phyloP scores from a whole-genome alignment of 176 grass and related monocot genomes.

The Chloris gayana region DNA sequence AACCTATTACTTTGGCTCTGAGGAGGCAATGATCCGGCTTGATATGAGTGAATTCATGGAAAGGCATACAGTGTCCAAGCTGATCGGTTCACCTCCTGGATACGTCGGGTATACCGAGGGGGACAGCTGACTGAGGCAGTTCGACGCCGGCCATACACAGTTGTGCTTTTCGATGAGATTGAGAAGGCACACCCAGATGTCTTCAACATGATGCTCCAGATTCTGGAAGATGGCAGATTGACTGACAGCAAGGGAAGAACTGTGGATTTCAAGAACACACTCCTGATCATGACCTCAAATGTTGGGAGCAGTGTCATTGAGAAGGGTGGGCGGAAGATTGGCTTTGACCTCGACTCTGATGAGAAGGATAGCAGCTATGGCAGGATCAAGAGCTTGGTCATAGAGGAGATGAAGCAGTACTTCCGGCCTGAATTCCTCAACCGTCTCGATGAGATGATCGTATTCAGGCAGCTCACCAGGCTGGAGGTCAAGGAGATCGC shows the following conservation, averaged over 20 bases:
- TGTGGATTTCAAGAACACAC: slow-evolving; percentile 94
- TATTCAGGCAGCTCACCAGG: slow-evolving; percentile 90
- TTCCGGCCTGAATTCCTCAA: slow-evolving; percentile 90
- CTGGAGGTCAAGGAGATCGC: slow-evolving; percentile 87
- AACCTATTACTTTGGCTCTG: slow-evolving; percentile 80
- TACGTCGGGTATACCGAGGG: slow-evolving; percentile 97
- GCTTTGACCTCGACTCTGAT: slow-evolving; percentile 77
- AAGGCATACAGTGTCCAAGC: slow-evolving; percentile 85
- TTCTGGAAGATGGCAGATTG: slow-evolving; percentile 83
- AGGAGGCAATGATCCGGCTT: slow-evolving; percentile 96
- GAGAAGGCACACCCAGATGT: slow-evolving; percentile 93
- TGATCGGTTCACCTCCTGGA: slow-evolving; percentile 88
- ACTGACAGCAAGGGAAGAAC: slow-evolving; percentile 96
- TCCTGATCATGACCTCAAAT: slow-evolving; percentile 95
- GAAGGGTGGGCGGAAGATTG: slow-evolving; percentile 81
- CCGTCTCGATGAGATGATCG: slow-evolving; percentile 89
- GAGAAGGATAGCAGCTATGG: slow-evolving; percentile 89
- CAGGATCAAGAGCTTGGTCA: slow-evolving; percentile 83
- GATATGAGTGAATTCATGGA: slow-evolving; percentile 99
- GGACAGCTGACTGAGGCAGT: slow-evolving; percentile 95
- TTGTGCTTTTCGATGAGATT: slow-evolving; percentile 89
- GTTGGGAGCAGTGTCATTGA: slow-evolving; percentile 93
- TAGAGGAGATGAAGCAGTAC: slow-evolving; percentile 92
- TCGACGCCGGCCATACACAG: slow-evolving; percentile 75
- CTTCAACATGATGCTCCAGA: slow-evolving; percentile 99